Evolutionary conservation across 345 rosid genomes (phyloP), one percentile per base, ranked within the genome.

Genomic region (Lepidium didymum): DNA sequence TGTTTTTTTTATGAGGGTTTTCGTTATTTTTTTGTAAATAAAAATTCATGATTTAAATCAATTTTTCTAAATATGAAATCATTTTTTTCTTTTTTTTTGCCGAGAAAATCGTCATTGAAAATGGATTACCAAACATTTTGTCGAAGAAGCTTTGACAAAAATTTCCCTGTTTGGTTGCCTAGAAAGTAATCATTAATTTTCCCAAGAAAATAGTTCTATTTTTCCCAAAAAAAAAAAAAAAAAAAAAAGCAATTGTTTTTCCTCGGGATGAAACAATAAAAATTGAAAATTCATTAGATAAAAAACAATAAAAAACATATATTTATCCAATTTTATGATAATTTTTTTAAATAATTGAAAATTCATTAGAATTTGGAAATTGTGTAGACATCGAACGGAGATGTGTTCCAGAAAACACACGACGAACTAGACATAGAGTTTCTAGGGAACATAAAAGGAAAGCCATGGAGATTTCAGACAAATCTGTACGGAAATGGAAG

Each of bases 361-460:
- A 19, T 18, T 12, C 6, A 44, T 7, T 29, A 29, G 29, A 4
- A 13, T 19, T 70, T 38, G 10, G 33, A 6, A 27, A 21, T 34
- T 63, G 10, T 29, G 43, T 73, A 91, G 97, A 87, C 96, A 67
- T 91, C 97, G 11, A 94, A 94, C 51, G 87, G 69, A 6, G 99
- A 89, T 34, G 90, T 87, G 52, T 93, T 87, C 44, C 82, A 86
- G 82, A 89, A 85, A 78, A 83, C 56, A 18, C 99, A 94, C 59
- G 99, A 91, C 37, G 99, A 94, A 68, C 59, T 94, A 76, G 99
- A 94, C 84, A 79, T 94, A 31, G 99, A 94, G 83, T 94, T 94
- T 77, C 57, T 94, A 44, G 99, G 99, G 3, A 91, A 91, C 73
- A 68, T 87, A 6, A 68, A 74, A 52, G 96, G 97, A 57, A 84